Evolutionary conservation across 2,329 filamentous ascomycete genomes (phyloP).

Genomic region (Sporothrix pallida): DNA sequence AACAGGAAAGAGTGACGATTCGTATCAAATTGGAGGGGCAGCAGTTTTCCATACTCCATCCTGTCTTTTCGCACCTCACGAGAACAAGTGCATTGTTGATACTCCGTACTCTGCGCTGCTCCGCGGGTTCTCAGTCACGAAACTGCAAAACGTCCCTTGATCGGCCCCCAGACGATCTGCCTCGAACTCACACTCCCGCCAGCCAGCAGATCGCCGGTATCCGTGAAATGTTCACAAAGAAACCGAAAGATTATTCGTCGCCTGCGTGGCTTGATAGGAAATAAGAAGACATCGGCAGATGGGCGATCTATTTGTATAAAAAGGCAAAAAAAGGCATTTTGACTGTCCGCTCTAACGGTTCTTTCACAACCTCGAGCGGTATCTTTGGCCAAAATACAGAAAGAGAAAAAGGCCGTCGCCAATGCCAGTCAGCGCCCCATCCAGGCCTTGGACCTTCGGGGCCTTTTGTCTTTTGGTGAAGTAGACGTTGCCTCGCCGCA

Average conservation of each 20-base stretch:
- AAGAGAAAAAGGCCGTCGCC: neutral
- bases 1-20: neutral
- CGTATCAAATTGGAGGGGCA: neutral
- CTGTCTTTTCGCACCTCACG: neutral
- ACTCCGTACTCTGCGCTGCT: neutral
- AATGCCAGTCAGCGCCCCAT: conserved; percentile 14
- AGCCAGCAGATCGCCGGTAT: conserved; percentile 3
- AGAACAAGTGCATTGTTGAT: neutral
- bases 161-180: neutral
- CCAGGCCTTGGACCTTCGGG: neutral
- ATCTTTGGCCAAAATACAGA: neutral
- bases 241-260: neutral
- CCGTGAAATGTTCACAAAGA: neutral
- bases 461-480: neutral
- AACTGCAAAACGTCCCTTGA: neutral
- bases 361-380: conserved; percentile 6
- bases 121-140: neutral
- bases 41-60: neutral
- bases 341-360: neutral
- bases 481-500: neutral
- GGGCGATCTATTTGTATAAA: neutral
- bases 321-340: no score
- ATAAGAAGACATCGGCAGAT: neutral
- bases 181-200: neutral
- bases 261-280: neutral